A percentile compares a stretch with the other conserved stretches of the same genome.
Evolutionary conservation across 805 yeast genomes (phyloP).

Genomic region (Suhomyces faveliae): DNA sequence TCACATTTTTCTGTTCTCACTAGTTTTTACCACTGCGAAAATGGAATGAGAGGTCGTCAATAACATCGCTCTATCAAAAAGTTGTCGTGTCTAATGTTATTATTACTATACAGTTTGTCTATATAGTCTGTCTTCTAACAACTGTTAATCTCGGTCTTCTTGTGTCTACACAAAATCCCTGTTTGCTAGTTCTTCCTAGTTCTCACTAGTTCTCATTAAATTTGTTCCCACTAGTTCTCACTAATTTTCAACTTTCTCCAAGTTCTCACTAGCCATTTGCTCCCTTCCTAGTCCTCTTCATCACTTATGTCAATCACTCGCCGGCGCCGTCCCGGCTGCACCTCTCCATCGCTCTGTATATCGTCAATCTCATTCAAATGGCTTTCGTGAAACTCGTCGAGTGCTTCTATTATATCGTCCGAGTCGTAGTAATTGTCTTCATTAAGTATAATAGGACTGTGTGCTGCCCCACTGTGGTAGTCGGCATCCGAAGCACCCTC

Average conservation of each 20-base stretch:
- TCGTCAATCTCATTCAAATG: slow-evolving; percentile 11
- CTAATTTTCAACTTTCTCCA: too few relatives aligned
- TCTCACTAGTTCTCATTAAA: neutral
- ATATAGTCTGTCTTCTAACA: too few relatives aligned
- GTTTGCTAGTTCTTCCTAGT: neutral
- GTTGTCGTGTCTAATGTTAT: too few relatives aligned
- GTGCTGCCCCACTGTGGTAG: slow-evolving; percentile 5
- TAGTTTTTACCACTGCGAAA: too few relatives aligned
- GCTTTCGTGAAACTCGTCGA: slow-evolving; percentile 23
- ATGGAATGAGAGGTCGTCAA: too few relatives aligned
- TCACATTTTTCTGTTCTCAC: too few relatives aligned
- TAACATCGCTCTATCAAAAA: too few relatives aligned
- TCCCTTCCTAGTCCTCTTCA: slow-evolving; percentile 16
- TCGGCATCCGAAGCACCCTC: slow-evolving; percentile 5
- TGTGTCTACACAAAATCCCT: too few relatives aligned
- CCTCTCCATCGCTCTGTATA: neutral
- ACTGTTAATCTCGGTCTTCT: too few relatives aligned
- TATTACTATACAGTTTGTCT: too few relatives aligned
- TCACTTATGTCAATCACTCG: slow-evolving; percentile 13
- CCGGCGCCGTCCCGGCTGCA: slow-evolving; percentile 1
- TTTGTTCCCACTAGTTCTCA: too few relatives aligned
- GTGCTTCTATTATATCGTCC: slow-evolving; percentile 23
- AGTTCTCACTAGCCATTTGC: neutral
- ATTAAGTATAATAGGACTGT: slow-evolving; percentile 11
- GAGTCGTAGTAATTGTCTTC: slow-evolving; percentile 11